phyloP scores from a whole-genome alignment of 1,284 basidiomycete species.

The Pseudozyma flocculosa region DNA sequence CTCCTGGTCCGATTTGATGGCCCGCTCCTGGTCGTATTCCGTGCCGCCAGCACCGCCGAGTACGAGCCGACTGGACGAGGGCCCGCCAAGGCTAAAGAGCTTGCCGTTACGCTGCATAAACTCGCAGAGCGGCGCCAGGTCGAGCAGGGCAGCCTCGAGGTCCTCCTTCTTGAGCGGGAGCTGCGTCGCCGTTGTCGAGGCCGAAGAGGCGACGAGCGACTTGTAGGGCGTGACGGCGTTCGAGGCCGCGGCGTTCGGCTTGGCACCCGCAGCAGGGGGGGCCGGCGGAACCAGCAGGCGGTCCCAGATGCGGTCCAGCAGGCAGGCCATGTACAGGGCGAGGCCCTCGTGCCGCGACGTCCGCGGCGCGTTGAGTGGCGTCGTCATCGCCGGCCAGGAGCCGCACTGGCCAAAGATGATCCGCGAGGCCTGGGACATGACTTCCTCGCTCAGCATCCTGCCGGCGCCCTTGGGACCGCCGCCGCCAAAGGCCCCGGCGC shows the following conservation, averaged over 20 bases:
- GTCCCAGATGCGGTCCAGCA: conserved; percentile 85
- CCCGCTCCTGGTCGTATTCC: conserved; percentile 29
- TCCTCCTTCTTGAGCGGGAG: conserved; percentile 27
- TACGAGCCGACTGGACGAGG: conserved; percentile 28
- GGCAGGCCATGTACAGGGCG: conserved; percentile 79
- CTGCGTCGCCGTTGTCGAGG: conserved; percentile 4
- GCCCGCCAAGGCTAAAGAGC: conserved; percentile 43
- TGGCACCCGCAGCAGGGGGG: conserved; percentile 25
- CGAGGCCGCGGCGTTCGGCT: conserved; percentile 7
- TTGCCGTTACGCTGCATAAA: conserved; percentile 52
- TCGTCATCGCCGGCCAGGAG: conserved; percentile 46
- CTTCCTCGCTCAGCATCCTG: conserved; percentile 44
- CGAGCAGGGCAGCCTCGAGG: conserved; percentile 41
- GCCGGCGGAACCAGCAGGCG: conserved; percentile 61
- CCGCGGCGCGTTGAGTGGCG: conserved; percentile 25
- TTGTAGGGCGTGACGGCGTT: conserved; percentile 18
- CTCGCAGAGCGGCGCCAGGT: conserved; percentile 39
- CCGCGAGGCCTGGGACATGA: conserved; percentile 47
- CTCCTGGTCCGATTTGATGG: conserved; percentile 68
- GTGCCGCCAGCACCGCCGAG: conserved; percentile 9
- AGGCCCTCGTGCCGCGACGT: conserved; percentile 76
- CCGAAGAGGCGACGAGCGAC: conserved; percentile 3
- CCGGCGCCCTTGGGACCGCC: conserved; percentile 3
- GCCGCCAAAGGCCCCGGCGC: not conserved
- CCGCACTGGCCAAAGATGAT: conserved; percentile 51